Percentiles rank a stretch among this genome's conserved stretches.
Conservation (phyloP, 768 basidiomycete species). For the Podaxis pistillaris region DNA sequence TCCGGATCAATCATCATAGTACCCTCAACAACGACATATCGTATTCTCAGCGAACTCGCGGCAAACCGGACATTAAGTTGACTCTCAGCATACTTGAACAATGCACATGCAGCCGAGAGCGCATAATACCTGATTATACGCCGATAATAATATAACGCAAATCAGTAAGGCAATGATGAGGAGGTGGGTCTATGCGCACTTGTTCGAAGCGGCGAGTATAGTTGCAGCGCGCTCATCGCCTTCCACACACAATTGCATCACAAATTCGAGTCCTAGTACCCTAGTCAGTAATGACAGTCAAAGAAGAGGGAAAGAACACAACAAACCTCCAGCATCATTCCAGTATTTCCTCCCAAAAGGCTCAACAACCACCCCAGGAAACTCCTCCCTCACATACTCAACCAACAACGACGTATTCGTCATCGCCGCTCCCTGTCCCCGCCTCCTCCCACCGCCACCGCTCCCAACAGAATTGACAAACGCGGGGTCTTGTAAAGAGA, state of each 20-base stretch:
- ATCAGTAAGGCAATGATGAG: not conserved
- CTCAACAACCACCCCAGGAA: slow-evolving; percentile 64
- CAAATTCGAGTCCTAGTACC: slow-evolving; percentile 67
- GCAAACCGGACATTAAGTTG: slow-evolving; percentile 72
- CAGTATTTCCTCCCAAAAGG: slow-evolving; percentile 78
- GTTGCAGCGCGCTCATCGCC: slow-evolving; percentile 82
- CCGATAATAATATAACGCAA: not conserved
- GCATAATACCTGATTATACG: slow-evolving; percentile 70
- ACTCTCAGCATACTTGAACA: slow-evolving; percentile 82
- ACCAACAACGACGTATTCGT: slow-evolving; percentile 58
- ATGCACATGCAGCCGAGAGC: slow-evolving; percentile 78
- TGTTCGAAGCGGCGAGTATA: slow-evolving; percentile 74
- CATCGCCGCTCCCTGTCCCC: slow-evolving; percentile 37
- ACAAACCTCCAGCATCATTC: slow-evolving; percentile 76
- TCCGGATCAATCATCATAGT: slow-evolving; percentile 95
- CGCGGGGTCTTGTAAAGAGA: slow-evolving; percentile 55
- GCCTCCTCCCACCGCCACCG: not conserved
- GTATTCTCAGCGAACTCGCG: slow-evolving; percentile 65
- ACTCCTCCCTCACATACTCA: slow-evolving; percentile 71
- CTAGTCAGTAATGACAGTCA: not conserved
- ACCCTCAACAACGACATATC: slow-evolving; percentile 79
- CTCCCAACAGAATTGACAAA: slow-evolving; percentile 27
- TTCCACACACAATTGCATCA: slow-evolving; percentile 74
- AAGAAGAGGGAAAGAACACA: not conserved
- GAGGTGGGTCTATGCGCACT: slow-evolving; percentile 48